Conservation (phyloP, 345 rosid species). For the Melastoma malabathricum region DNA sequence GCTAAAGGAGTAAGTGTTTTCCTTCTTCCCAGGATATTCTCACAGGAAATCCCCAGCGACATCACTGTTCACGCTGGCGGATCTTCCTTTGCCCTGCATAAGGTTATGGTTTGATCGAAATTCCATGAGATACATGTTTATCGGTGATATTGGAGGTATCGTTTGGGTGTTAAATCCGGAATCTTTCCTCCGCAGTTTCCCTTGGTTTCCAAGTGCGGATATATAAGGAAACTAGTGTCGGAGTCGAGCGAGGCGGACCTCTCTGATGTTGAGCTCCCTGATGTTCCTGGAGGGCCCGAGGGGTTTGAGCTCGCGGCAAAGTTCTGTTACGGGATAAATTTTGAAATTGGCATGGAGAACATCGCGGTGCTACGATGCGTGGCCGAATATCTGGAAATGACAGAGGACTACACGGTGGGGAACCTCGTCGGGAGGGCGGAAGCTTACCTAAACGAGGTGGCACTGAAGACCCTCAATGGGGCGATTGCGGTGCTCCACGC, state of each 20-base stretch:
- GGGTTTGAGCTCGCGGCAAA: slow-evolving; percentile 84
- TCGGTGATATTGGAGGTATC: too few relatives aligned
- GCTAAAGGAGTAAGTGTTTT: slow-evolving; percentile 1
- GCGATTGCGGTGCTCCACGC: slow-evolving; percentile 51
- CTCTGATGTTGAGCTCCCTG: slow-evolving; percentile 34
- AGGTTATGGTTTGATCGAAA: slow-evolving; percentile 23
- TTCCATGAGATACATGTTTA: too few relatives aligned
- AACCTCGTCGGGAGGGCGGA: slow-evolving; percentile 62
- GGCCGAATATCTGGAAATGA: slow-evolving; percentile 88
- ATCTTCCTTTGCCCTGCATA: slow-evolving; percentile 66
- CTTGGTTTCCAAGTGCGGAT: slow-evolving; percentile 65
- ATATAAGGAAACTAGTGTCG: slow-evolving; percentile 49
- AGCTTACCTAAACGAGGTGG: slow-evolving; percentile 67
- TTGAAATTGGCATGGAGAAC: slow-evolving; percentile 69
- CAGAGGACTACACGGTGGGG: slow-evolving; percentile 62
- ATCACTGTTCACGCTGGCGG: slow-evolving; percentile 60
- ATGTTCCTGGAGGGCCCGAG: slow-evolving; percentile 59
- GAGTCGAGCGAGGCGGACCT: slow-evolving; percentile 53
- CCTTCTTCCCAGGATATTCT: slow-evolving; percentile 57
- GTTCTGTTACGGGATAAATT: slow-evolving; percentile 85
- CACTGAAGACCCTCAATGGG: slow-evolving; percentile 55
- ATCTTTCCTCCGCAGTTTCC: slow-evolving; percentile 45
- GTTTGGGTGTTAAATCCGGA: too few relatives aligned
- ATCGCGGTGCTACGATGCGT: slow-evolving; percentile 63
- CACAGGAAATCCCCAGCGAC: slow-evolving; percentile 95